Base-by-base conservation (phyloP, 805 yeast genomes). In the Pichia cephalocereana region DNA sequence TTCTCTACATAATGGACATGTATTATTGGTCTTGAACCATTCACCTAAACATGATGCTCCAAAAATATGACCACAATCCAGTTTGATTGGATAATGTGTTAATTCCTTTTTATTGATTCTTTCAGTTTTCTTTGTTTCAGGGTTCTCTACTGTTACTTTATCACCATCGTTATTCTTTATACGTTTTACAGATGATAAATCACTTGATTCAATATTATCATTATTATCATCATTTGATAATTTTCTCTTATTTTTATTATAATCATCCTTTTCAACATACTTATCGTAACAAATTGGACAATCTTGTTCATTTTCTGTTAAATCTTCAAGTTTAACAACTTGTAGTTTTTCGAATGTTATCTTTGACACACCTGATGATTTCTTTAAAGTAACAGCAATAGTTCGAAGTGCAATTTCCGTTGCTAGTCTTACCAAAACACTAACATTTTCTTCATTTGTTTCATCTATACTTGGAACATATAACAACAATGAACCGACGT, bases 11-110 rank as follows among this genome's bases (percentile, higher is more conserved):
- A 91, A 66, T 0, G 99, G 99, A 62, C 98, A 90, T 2, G 87
- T 78, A 31, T 78, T 75, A 57, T 84, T 81, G 26, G 76, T 68
- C 51, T 74, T 76, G 45, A 91, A 75, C 99, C 99, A 91, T 56
- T 83, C 86, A 49, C 72, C 76, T 26, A 89, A 69, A 68, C 99
- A 91, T n/a, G 78, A 75, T 52, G 81, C 74, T 8, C 99, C 98
- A 70, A 93, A 91, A 0, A 80, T 61, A 60, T 91, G 99, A 9
- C 80, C 80, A 64, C 99, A 91, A 0, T 96, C 93, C 75, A 91
- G 71, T 49, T 75, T 69, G 1, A 85, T 71, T 0, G 96, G 84
- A 5, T 73, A 63, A 62, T 93, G 97, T 8, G 61, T 58, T 52
- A 57, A n/a, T 50, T 59, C 41, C n/a, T 30, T 7, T 1, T 38